Evolutionary conservation across 2,329 filamentous ascomycete species (phyloP).

Genomic region (Aspergillus ibericus): DNA sequence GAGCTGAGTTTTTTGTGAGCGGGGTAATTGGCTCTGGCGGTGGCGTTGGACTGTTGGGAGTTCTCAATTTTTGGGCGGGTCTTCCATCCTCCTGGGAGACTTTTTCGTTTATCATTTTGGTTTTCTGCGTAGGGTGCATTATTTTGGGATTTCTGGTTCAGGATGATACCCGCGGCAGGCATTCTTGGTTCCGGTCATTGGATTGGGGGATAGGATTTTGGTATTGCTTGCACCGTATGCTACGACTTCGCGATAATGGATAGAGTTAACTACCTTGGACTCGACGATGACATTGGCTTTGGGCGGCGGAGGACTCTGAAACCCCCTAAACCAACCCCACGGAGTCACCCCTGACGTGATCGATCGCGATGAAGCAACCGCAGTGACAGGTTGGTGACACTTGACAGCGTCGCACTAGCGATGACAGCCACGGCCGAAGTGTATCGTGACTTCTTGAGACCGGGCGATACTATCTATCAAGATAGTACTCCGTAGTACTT

Average conservation of each 20-base stretch:
- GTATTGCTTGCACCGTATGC: too few species aligned
- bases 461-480: too few species aligned
- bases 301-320: too few species aligned
- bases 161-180: conserved; percentile 13
- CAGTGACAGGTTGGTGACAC: background rate
- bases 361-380: background rate
- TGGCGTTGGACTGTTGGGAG: background rate
- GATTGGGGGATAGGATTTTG: background rate
- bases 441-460: too few species aligned
- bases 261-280: too few species aligned
- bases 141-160: conserved; percentile 3
- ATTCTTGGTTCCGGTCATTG: conserved; percentile 2
- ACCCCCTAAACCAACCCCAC: background rate
- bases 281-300: too few species aligned
- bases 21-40: background rate
- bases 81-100: background rate
- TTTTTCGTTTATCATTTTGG: too few species aligned
- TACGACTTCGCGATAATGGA: too few species aligned
- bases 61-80: background rate
- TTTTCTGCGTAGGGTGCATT: background rate
- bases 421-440: background rate
- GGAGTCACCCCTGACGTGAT: background rate
- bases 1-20: conserved; percentile 38
- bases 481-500: too few species aligned
- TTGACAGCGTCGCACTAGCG: background rate